Evolutionary conservation across 2,329 filamentous ascomycete genomes (phyloP), one percentile per base, ranked within the genome.

Genomic region (Fonsecaea pugnacius): DNA sequence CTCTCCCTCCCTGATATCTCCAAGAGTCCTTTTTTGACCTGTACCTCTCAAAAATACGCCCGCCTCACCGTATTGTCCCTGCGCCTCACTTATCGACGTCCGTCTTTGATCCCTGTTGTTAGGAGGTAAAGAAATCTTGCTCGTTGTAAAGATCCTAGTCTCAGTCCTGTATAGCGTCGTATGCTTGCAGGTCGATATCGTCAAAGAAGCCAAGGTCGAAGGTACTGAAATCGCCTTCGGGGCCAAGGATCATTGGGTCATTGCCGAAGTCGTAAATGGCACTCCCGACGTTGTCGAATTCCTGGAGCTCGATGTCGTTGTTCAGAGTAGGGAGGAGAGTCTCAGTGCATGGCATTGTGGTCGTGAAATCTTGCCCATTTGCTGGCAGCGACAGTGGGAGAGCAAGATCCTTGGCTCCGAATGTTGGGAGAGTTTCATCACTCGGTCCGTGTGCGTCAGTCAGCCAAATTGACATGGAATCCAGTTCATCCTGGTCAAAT

Each of bases 281-380:
- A 35, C 33, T 14, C 43, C 18, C 21, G 9, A 35, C 4, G 33
- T 58, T 14, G 16, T 58, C 55, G 35, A 53, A 63, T 7, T 48
- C 14, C 24, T 54, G 18, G n/a, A 63, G 32, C 4, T 63, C 48
- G 6, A 18, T 14, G 7, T 33, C 35, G 12, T 7, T 35, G 16
- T 38, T 30, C 24, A 54, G 46, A 1, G n/a, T 10, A 7, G 58
- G 58, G 16, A 61, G 58, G 16, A 61, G 58, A 30, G 27, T 2
- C 18, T 24, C 16, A 40, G 48, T 46, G 36, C 40, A 43, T 56
- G 32, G 12, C 18, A 12, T 16, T 4, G 53, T 35, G 12, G 53
- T n/a, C 16, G 8, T 6, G 1, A 24, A 40, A 36, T 21, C 33
- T 38, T 38, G 18, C 18, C 43, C 43, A 48, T 10, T 48, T 24